Base-by-base conservation (phyloP, 257 asterid genomes). In the Verbascum thapsus region DNA sequence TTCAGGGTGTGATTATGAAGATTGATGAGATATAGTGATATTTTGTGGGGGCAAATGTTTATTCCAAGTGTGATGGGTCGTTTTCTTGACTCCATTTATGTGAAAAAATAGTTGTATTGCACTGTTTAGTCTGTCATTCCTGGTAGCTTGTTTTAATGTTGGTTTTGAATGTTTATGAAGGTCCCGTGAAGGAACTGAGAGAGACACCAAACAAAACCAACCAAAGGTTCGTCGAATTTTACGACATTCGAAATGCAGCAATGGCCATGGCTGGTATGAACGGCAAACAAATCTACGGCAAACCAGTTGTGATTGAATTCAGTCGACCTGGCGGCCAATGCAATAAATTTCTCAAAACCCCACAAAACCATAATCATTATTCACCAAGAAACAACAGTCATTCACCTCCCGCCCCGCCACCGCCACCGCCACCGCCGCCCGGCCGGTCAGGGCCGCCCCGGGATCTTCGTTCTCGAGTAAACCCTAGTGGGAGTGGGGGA, bases 161-260 rank as follows among this genome's bases (percentile, higher is more conserved):
- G 12, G 43, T 10, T 7, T 35, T 48, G n/a, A n/a, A 38, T 53
- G 34, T 41, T 56, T 49, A 12, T 19, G 48, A 3, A 94, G 99
- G 99, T 0, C 80, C 78, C 50, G 95, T 94, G 71, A 90, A 76
- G 85, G 99, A 94, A 81, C 41, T 90, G 79, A 82, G 99, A 55
- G 98, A 87, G 78, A 90, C 96, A 0, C 97, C 97, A 12, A 69
- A 68, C 83, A 90, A 82, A 58, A 78, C 59, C 69, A 69, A 69
- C 56, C 98, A 85, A 61, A 80, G 71, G 15, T 90, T 94, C 62
- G 89, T 94, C 66, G 99, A 94, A 83, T 94, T 90, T 55, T 85
- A 78, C 5, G 99, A 94, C 45, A 77, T 81, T 0, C 44, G 99
- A 57, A 74, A 88, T 17, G 95, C 99, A 1, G 95, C 95, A 0